Base-by-base conservation (phyloP, 2,329 filamentous ascomycete genomes). In the Onygenales sp. region DNA sequence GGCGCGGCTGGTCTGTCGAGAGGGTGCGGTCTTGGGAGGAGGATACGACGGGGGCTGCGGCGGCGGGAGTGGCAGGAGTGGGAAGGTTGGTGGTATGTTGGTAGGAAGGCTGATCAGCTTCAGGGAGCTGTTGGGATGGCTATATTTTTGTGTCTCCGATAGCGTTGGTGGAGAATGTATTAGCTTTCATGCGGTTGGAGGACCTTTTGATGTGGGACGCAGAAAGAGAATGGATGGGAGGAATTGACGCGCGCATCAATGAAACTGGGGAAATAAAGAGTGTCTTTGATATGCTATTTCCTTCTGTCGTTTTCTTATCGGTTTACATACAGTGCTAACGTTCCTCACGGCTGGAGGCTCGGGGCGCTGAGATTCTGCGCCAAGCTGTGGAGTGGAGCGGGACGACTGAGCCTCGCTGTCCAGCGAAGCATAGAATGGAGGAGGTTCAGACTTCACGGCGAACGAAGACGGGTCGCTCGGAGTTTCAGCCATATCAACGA, bases 11-110 rank as follows among this genome's bases (percentile, higher is more conserved):
- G 21, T 27, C 21, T 27, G 21, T 27, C 21, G 21, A 3, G 21
- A 27, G 21, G 5, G 21, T 38, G 13, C 35, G 3, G 36, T 39
- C 13, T 9, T 39, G 2, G 36, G 13, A 14, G 21, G 47, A 10
- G 35, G 7, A 32, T 11, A 2, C 14, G 14, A 36, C 2, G n/a
- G 36, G 10, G 36, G 36, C 9, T 9, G 36, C 13, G 36, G 36
- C 9, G 36, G 47, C 6, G 5, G 36, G 47, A 9, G 36, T 38
- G 21, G 17, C 17, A 7, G 36, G 36, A 39, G 33, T 7, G 27
- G 45, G 8, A n/a, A 31, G 47, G 21, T 27, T 27, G 21, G 21
- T 50, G n/a, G 56, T 44, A 6, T 83, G 67, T 85, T 78, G n/a
- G 72, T 69, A 59, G 74, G 75, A 31, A 57, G 66, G 55, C 21